phyloP scores from a whole-genome alignment of 805 yeast genomes.

The Danielia oregonensis region DNA sequence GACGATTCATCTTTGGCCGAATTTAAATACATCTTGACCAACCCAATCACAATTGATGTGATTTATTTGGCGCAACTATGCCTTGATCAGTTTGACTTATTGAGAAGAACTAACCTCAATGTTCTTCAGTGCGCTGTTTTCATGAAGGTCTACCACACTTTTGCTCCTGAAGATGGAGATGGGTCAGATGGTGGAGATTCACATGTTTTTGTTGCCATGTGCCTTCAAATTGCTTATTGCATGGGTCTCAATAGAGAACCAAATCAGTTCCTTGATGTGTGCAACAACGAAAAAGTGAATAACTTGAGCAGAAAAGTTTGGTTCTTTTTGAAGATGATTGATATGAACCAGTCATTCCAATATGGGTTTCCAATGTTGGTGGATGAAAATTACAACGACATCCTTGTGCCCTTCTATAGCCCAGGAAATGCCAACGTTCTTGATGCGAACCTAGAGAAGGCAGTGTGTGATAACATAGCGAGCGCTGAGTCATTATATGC shows the following conservation, averaged over 20 bases:
- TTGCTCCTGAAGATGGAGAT: conserved; percentile 16
- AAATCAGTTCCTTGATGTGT: not conserved
- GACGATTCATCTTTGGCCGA: conserved; percentile 10
- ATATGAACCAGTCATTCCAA: conserved; percentile 36
- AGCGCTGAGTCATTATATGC: conserved; percentile 17
- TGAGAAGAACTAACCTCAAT: conserved; percentile 8
- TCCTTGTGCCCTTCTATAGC: conserved; percentile 24
- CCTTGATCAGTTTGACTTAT: conserved; percentile 29
- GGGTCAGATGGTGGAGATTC: conserved; percentile 16
- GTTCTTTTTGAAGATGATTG: conserved; percentile 21
- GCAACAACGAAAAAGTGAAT: conserved; percentile 4
- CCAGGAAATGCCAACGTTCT: conserved; percentile 34
- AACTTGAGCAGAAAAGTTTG: conserved; percentile 13
- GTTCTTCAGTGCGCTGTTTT: conserved; percentile 15
- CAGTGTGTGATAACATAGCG: conserved; percentile 15
- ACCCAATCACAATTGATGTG: conserved; percentile 30
- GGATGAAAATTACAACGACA: conserved; percentile 27
- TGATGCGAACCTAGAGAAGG: conserved; percentile 36
- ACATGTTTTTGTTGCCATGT: conserved; percentile 24
- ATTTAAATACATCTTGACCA: conserved; percentile 22
- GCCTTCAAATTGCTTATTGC: conserved; percentile 19
- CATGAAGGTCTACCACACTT: conserved; percentile 9
- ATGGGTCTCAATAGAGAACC: conserved; percentile 23
- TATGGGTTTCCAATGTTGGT: conserved; percentile 34
- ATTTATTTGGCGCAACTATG: conserved; percentile 31